A percentile compares a stretch with the other conserved stretches of the same genome.
Conservation (phyloP, 345 rosid species). For the Cardiospermum halicacabum region DNA sequence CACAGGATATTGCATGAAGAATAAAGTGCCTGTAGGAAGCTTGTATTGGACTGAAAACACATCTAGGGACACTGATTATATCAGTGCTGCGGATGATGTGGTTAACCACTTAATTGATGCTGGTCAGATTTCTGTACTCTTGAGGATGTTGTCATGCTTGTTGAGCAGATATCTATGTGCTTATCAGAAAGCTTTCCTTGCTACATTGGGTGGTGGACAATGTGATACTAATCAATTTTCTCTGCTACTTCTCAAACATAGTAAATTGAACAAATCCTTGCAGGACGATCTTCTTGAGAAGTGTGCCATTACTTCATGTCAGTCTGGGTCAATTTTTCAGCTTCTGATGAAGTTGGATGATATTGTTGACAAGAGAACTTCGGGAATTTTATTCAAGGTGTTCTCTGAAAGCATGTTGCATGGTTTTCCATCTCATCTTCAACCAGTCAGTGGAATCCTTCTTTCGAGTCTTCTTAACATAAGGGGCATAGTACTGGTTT, state of each 20-base stretch:
- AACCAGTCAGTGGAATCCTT: constrained; percentile 53
- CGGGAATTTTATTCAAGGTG: constrained; percentile 53
- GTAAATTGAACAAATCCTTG: constrained; percentile 55
- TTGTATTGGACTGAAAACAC: constrained; percentile 43
- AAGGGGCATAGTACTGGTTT: constrained; percentile 49
- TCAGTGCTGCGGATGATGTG: constrained; percentile 50
- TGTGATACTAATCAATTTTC: constrained; percentile 34
- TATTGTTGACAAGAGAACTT: constrained; percentile 53
- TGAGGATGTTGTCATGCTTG: constrained; percentile 58
- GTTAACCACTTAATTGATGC: constrained; percentile 48
- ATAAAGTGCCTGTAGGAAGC: constrained; percentile 39
- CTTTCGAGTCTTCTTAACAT: constrained; percentile 72
- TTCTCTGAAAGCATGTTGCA: constrained; percentile 78
- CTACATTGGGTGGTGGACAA: constrained; percentile 46
- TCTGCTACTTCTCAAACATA: constrained; percentile 74
- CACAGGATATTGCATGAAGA: constrained; percentile 40
- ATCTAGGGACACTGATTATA: constrained; percentile 39
- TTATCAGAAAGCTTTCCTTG: constrained; percentile 70
- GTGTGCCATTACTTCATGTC: constrained; percentile 43
- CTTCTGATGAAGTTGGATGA: constrained; percentile 49
- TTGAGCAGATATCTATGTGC: constrained; percentile 47
- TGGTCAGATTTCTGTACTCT: constrained; percentile 41
- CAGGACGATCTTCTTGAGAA: constrained; percentile 62
- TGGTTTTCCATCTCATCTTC: constrained; percentile 76
- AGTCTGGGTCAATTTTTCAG: constrained; percentile 55